These are phyloP conservation scores for Houttuynia cordata DNA, from an alignment of 164 flowering plant species.

Conservation along the genomic window DNA sequence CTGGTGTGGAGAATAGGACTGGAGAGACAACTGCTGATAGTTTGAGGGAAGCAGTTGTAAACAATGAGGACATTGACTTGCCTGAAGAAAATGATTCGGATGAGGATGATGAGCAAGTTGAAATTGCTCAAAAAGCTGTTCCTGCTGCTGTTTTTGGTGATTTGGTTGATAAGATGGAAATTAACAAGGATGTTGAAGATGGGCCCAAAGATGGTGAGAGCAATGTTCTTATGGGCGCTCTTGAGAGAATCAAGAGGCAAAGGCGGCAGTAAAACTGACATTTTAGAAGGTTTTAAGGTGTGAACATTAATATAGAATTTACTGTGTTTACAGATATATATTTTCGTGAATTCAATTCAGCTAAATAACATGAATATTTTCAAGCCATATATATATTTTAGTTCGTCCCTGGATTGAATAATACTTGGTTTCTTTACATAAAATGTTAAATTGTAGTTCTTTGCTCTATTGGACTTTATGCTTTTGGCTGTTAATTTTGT, in stretches of 20 bases:
- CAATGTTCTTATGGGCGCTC: slow-evolving; percentile 48
- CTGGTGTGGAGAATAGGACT: slow-evolving; percentile 50
- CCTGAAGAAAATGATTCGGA: slow-evolving; percentile 67
- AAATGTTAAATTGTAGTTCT: no score
- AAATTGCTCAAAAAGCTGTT: slow-evolving; percentile 71
- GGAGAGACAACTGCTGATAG: slow-evolving; percentile 32
- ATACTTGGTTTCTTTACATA: no score
- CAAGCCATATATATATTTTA: no score
- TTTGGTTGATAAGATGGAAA: slow-evolving; percentile 40
- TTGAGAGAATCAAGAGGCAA: slow-evolving; percentile 64
- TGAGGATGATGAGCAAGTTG: slow-evolving; percentile 42
- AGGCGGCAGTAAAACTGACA: slow-evolving; percentile 10
- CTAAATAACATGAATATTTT: no score
- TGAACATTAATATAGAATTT: no score
- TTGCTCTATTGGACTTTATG: no score
- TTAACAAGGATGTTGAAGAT: slow-evolving; percentile 9
- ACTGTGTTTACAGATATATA: no score
- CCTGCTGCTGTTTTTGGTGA: slow-evolving; percentile 85
- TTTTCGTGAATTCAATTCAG: no score
- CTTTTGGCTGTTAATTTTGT: no score
- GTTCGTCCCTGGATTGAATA: no score
- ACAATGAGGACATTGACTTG: slow-evolving; percentile 74
- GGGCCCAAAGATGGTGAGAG: slow-evolving; percentile 16
- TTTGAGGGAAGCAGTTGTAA: slow-evolving; percentile 22
- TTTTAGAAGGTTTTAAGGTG: no score